phyloP scores from a whole-genome alignment of 768 basidiomycete genomes.

The Pleurotus giganteus region DNA sequence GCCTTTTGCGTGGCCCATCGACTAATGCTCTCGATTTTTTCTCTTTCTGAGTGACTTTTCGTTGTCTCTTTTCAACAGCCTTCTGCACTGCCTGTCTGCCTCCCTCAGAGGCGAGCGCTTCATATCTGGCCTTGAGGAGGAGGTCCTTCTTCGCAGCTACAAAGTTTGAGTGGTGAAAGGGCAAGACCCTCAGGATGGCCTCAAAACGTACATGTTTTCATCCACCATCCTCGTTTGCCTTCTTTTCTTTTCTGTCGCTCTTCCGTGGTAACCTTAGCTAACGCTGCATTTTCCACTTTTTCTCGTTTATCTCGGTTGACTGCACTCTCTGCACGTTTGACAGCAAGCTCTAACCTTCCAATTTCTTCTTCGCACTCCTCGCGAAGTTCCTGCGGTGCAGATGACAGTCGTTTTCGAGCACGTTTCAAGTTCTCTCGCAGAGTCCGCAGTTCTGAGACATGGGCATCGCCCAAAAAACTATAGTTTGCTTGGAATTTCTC shows the following conservation, averaged over 20 bases:
- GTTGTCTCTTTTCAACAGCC: conserved; percentile 86
- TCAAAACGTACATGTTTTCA: conserved; percentile 79
- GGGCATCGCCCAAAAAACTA: conserved; percentile 67
- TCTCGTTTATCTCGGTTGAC: conserved; percentile 74
- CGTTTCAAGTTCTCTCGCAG: conserved; percentile 65
- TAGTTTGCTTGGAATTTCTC: conserved; percentile 71
- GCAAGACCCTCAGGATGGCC: conserved; percentile 9
- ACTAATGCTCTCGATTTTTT: conserved; percentile 78
- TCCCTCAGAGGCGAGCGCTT: conserved; percentile 72
- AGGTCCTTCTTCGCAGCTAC: conserved; percentile 79
- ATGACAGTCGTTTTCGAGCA: conserved; percentile 61
- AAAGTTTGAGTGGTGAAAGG: conserved; percentile 11
- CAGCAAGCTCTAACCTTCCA: conserved; percentile 61
- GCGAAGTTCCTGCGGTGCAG: conserved; percentile 59
- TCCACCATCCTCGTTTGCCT: conserved; percentile 83
- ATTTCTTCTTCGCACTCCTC: conserved; percentile 68
- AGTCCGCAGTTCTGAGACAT: conserved; percentile 59
- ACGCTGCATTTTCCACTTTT: conserved; percentile 65
- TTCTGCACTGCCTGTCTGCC: conserved; percentile 83
- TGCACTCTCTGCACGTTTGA: conserved; percentile 74
- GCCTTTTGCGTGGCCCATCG: conserved; percentile 17
- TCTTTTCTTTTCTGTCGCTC: conserved; percentile 65
- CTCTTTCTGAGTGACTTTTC: conserved; percentile 85
- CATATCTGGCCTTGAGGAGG: conserved; percentile 71
- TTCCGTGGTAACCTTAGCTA: conserved; percentile 50